These are phyloP conservation scores for Syncephalis fuscata DNA, from an alignment of 371 early-diverging fungal species.

Conservation along the genomic window DNA sequence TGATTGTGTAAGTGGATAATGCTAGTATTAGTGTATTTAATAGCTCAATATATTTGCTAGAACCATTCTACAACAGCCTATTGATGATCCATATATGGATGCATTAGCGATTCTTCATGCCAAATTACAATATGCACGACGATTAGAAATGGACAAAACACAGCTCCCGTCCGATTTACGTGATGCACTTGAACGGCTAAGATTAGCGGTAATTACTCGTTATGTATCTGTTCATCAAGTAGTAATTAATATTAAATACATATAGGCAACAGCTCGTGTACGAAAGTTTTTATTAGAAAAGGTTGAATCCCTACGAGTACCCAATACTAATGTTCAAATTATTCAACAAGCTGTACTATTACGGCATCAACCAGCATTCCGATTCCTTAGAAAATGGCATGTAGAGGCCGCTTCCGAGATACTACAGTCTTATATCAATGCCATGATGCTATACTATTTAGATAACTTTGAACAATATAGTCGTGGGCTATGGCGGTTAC, in stretches of 20 bases:
- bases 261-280: constrained; percentile 50
- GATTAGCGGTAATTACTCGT: neutral
- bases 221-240: neutral
- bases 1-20: constrained; percentile 31
- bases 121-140: constrained; percentile 25
- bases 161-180: neutral
- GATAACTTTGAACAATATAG: constrained; percentile 79
- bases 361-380: constrained; percentile 73
- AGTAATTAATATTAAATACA: neutral
- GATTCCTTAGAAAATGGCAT: constrained; percentile 74
- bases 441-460: constrained; percentile 65
- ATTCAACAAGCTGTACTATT: constrained; percentile 76
- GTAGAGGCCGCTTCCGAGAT: constrained; percentile 80
- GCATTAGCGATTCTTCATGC: neutral
- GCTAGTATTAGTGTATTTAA: neutral
- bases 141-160: constrained; percentile 57
- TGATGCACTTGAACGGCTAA: neutral
- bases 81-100: neutral
- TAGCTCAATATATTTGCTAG: neutral
- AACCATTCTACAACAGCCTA: neutral
- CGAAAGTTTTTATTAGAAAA: constrained; percentile 71
- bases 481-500: constrained; percentile 49
- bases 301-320: constrained; percentile 63
- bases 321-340: constrained; percentile 81
- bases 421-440: constrained; percentile 62